phyloP scores from a whole-genome alignment of 768 basidiomycete genomes.

The Jaapia argillacea region DNA sequence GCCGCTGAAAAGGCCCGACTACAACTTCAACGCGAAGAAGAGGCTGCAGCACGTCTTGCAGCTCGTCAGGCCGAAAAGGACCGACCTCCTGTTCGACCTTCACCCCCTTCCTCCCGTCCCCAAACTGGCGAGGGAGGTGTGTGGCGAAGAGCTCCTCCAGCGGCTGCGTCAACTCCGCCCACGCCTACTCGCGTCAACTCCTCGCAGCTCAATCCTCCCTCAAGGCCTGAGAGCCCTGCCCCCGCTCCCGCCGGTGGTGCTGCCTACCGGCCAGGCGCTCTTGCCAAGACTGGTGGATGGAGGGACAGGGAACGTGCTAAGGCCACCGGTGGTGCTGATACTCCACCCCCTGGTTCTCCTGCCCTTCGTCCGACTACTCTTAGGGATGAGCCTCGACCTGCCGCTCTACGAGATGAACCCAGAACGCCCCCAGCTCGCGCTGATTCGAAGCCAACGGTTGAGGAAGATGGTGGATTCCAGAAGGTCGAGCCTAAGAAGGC shows the following conservation, averaged over 20 bases:
- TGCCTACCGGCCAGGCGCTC: conserved; percentile 22
- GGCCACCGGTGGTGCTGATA: conserved; percentile 20
- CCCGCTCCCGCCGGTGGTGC: conserved; percentile 18
- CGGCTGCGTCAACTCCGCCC: conserved; percentile 18
- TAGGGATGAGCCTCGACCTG: too few relatives aligned
- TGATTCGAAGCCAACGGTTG: conserved; percentile 25
- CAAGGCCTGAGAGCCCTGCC: conserved; percentile 6
- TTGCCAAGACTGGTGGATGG: conserved; percentile 42
- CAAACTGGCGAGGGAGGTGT: conserved; percentile 12
- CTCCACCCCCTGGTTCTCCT: conserved; percentile 27
- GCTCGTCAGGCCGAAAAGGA: conserved; percentile 19
- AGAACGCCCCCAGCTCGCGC: conserved; percentile 1
- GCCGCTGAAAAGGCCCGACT: conserved; percentile 44
- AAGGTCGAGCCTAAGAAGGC: conserved; percentile 34
- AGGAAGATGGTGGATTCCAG: conserved; percentile 68
- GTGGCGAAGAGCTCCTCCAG: conserved; percentile 16
- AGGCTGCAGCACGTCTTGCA: conserved; percentile 32
- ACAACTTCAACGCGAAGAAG: conserved; percentile 59
- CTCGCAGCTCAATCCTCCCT: neutral
- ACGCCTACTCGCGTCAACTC: conserved; percentile 17
- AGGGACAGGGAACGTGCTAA: conserved; percentile 44
- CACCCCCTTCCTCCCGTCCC: conserved; percentile 8
- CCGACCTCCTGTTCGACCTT: conserved; percentile 17
- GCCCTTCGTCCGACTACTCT: too few relatives aligned
- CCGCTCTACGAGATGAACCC: too few relatives aligned